These are phyloP conservation scores for Xerocomellus dryophilus DNA, from an alignment of 768 basidiomycete species.

Conservation along the genomic window DNA sequence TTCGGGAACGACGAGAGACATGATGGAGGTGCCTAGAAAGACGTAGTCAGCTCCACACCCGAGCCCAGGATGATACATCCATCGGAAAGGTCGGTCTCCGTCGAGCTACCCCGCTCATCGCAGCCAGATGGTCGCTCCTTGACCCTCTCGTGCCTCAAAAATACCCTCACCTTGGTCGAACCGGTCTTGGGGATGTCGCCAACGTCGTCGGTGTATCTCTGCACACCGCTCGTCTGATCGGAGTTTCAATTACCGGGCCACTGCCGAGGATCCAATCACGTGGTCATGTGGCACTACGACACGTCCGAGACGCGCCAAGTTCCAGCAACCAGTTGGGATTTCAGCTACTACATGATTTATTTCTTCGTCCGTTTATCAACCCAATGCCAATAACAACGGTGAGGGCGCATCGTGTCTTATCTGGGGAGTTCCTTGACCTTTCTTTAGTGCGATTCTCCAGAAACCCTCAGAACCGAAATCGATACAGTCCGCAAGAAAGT, in stretches of 20 bases:
- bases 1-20: constrained; percentile 98
- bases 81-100: constrained; percentile 3
- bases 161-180: constrained; percentile 28
- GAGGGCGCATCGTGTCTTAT: not conserved
- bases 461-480: constrained; percentile 38
- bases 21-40: constrained; percentile 35
- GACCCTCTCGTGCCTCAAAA: not conserved
- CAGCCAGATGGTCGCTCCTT: not conserved
- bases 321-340: constrained; percentile 7
- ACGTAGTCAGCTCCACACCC: constrained; percentile 17
- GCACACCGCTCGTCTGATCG: constrained; percentile 7
- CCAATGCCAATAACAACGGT: constrained; percentile 34
- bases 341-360: constrained; percentile 13
- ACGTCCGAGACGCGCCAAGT: constrained; percentile 19
- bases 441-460: constrained; percentile 32
- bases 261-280: constrained; percentile 26
- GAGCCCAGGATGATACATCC: constrained; percentile 19
- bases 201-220: constrained; percentile 11
- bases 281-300: constrained; percentile 20
- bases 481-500: constrained; percentile 42
- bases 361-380: not conserved
- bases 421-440: not conserved
- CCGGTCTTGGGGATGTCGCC: constrained; percentile 16
- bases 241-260: constrained; percentile 24
- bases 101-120: not conserved